Conservation (phyloP, 2,329 filamentous ascomycete species). For the Dothideomycetes sp. region DNA sequence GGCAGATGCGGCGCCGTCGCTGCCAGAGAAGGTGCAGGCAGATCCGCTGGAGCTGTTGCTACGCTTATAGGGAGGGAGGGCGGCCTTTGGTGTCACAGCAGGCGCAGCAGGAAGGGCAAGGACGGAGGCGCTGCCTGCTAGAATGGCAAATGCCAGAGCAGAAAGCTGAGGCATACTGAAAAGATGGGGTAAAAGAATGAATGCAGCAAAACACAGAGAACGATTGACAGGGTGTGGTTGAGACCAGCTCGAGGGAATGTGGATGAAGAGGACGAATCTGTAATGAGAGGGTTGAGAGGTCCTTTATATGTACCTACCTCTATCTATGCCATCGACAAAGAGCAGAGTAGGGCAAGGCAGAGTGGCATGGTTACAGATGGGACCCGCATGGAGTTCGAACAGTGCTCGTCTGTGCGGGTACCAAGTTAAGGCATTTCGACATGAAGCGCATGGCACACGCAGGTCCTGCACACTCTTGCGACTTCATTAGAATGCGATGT, state of each 20-base stretch:
- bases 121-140: not conserved
- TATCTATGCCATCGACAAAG: too few species aligned
- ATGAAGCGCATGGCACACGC: too few species aligned
- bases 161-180: not conserved
- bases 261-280: too few species aligned
- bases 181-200: not conserved
- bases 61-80: not conserved
- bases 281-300: not conserved
- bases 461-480: too few species aligned
- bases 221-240: not conserved
- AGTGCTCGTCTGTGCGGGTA: too few species aligned
- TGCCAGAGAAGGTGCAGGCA: slow-evolving; percentile 11
- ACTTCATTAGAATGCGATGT: too few species aligned
- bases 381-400: not conserved
- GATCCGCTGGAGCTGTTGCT: not conserved
- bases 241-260: not conserved
- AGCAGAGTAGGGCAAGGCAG: too few species aligned
- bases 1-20: slow-evolving; percentile 8
- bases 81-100: too few species aligned
- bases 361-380: not conserved
- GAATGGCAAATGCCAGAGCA: not conserved
- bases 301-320: not conserved
- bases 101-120: not conserved
- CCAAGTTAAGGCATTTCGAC: too few species aligned
- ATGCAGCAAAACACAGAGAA: not conserved